phyloP scores from a whole-genome alignment of 2,329 filamentous ascomycete genomes.

The Penicillium griseofulvum region DNA sequence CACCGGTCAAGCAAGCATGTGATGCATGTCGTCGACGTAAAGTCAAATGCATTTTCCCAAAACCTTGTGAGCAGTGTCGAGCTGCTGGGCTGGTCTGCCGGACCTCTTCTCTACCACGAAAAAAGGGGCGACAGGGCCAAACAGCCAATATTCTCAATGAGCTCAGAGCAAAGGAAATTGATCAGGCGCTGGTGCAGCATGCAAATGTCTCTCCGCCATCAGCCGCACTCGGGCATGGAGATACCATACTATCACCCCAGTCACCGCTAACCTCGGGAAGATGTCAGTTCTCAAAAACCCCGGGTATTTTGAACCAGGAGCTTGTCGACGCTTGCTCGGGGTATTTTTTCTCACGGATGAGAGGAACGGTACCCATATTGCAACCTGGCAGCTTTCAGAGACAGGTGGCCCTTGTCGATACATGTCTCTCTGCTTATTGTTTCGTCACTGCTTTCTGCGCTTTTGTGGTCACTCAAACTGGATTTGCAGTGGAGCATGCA shows the following conservation, averaged over 20 bases:
- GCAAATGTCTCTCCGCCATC: background rate
- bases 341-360: conserved; percentile 24
- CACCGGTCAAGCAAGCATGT: conserved; percentile 18
- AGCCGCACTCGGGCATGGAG: background rate
- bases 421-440: conserved; percentile 26
- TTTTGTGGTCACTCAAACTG: conserved; percentile 32
- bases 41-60: conserved; percentile 19
- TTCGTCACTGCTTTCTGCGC: conserved; percentile 40
- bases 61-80: conserved; percentile 20
- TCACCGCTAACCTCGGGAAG: background rate
- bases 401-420: conserved; percentile 21
- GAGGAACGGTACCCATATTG: conserved; percentile 32
- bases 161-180: conserved; percentile 7
- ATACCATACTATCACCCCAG: background rate
- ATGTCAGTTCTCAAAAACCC: conserved; percentile 2
- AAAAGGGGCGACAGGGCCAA: conserved; percentile 23
- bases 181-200: background rate
- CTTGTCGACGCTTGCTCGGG: conserved; percentile 17
- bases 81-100: conserved; percentile 18
- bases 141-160: conserved; percentile 23
- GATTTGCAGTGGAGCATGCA: conserved; percentile 10
- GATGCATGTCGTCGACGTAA: conserved; percentile 28
- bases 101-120: conserved; percentile 14
- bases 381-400: conserved; percentile 19
- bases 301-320: conserved; percentile 6